Evolutionary conservation across 495 filamentous ascomycete genomes (phyloP).

Genomic region (Neurospora sp.): DNA sequence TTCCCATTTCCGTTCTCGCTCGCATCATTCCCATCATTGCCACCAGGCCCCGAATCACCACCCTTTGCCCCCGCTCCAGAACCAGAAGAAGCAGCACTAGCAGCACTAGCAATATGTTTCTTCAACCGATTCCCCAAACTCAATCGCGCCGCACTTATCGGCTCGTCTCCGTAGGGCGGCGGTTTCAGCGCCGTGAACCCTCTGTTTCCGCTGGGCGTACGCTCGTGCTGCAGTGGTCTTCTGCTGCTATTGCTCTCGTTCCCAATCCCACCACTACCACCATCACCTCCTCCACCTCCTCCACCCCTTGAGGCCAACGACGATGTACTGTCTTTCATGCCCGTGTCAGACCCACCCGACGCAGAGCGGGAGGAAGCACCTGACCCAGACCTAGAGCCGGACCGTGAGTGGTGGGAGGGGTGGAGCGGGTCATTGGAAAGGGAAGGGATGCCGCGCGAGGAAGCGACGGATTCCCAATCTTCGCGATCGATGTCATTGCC

Average conservation of each 20-base stretch:
- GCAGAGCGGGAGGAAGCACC: background rate
- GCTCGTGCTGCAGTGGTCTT: background rate
- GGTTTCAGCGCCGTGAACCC: slow-evolving; percentile 4
- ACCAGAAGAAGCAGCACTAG: background rate
- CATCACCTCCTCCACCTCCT: slow-evolving; percentile 1
- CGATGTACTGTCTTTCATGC: slow-evolving; percentile 4
- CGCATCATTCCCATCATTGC: too few species aligned
- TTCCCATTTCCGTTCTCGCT: background rate
- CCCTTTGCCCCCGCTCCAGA: background rate
- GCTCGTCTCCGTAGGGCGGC: slow-evolving; percentile 17
- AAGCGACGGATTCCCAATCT: slow-evolving; percentile 26
- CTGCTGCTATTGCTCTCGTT: background rate
- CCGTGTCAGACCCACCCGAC: slow-evolving; percentile 10
- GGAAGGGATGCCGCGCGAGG: slow-evolving; percentile 7
- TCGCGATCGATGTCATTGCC: slow-evolving; percentile 14
- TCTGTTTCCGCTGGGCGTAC: background rate
- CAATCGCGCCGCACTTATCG: slow-evolving; percentile 32
- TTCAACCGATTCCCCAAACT: slow-evolving; percentile 36
- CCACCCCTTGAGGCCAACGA: background rate
- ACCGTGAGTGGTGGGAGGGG: background rate
- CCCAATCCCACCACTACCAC: background rate
- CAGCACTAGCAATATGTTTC: slow-evolving; percentile 9
- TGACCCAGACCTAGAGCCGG: background rate
- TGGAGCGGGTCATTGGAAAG: background rate
- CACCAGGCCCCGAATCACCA: background rate